Conservation (phyloP, 495 filamentous ascomycete species). For the Cladorrhinum samala region DNA sequence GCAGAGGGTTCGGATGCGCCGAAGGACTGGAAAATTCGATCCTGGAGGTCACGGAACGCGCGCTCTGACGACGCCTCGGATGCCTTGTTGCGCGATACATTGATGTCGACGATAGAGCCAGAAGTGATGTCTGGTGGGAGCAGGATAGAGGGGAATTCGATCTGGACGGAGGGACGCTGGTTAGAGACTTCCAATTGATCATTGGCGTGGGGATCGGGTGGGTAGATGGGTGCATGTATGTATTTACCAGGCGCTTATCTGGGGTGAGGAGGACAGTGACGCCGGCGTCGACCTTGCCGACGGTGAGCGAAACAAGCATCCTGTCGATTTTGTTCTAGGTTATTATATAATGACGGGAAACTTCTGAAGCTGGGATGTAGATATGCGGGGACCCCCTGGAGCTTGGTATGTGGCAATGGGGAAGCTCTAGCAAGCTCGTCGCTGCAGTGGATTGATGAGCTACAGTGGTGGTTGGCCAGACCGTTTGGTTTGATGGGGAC, state of each 20-base stretch:
- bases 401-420: neutral
- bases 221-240: conserved; percentile 40
- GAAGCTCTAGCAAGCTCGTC: conserved; percentile 3
- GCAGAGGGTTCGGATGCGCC: conserved; percentile 71
- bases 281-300: conserved; percentile 98
- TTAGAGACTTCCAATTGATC: neutral
- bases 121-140: conserved; percentile 90
- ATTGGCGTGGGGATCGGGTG: neutral
- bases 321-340: conserved; percentile 12
- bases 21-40: conserved; percentile 78
- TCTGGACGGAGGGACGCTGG: conserved; percentile 46
- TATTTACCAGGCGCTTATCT: conserved; percentile 87
- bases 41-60: conserved; percentile 76
- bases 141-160: conserved; percentile 97
- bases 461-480: neutral
- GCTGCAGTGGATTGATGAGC: neutral
- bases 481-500: neutral
- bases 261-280: conserved; percentile 94
- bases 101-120: conserved; percentile 96
- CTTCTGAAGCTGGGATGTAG: neutral
- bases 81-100: conserved; percentile 76
- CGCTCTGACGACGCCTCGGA: conserved; percentile 68
- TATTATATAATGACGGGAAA: neutral
- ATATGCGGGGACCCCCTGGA: neutral
- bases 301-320: conserved; percentile 96